Conservation (phyloP, 257 asterid species). For the Lycium barbarum region DNA sequence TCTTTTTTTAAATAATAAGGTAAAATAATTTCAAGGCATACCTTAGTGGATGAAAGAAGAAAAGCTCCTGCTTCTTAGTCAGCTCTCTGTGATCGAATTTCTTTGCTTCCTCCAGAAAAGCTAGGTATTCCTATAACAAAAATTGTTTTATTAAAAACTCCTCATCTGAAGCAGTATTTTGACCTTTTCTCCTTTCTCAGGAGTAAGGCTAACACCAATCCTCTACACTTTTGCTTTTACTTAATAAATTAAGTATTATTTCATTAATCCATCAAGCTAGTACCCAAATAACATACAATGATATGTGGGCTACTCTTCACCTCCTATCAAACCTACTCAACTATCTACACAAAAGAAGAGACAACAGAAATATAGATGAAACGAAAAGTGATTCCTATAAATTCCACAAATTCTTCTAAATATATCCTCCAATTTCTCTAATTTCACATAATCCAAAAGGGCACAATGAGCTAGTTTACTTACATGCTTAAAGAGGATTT, state of each 20-base stretch:
- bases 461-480: neutral
- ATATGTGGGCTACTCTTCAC: neutral
- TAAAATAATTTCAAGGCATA: slow-evolving; percentile 36
- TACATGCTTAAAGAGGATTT: neutral
- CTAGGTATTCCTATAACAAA: slow-evolving; percentile 72
- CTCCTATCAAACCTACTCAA: neutral
- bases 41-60: slow-evolving; percentile 96
- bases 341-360: neutral
- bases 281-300: slow-evolving; percentile 15
- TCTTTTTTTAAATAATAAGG: no score
- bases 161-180: slow-evolving; percentile 27
- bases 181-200: neutral
- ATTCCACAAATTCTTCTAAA: neutral
- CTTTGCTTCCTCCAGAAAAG: slow-evolving; percentile 88
- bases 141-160: slow-evolving; percentile 30
- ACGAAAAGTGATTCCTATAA: neutral
- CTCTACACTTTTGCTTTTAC: slow-evolving; percentile 6
- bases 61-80: slow-evolving; percentile 87
- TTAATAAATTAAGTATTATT: neutral
- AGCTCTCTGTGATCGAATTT: slow-evolving; percentile 95
- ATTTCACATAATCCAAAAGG: neutral
- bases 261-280: slow-evolving; percentile 11
- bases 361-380: no score
- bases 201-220: neutral
- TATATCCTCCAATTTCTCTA: neutral